A percentile compares a stretch with the other conserved stretches of the same genome.
Conservation (phyloP, 176 grass and related monocot species). For the Aechmea fasciata region DNA sequence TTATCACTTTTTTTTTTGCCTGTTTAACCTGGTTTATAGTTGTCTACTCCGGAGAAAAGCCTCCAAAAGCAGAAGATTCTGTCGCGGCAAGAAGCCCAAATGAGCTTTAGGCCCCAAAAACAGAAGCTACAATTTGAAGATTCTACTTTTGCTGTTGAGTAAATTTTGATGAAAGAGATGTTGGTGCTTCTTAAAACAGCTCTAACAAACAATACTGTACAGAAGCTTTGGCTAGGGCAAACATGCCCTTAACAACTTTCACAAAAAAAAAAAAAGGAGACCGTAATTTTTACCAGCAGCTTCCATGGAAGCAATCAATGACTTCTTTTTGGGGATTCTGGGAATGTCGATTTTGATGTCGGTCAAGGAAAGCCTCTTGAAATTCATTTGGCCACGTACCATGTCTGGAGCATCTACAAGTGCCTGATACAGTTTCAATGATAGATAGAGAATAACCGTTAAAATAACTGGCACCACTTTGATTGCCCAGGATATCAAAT, state of each 20-base stretch:
- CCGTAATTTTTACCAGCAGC: slow-evolving; percentile 17
- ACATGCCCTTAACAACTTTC: no score
- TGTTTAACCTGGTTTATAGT: no score
- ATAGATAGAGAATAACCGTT: not conserved
- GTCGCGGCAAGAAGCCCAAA: no score
- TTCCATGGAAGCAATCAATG: slow-evolving; percentile 34
- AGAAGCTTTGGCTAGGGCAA: no score
- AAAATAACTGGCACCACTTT: not conserved
- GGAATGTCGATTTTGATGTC: slow-evolving; percentile 44
- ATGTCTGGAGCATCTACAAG: slow-evolving; percentile 36
- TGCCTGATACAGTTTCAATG: slow-evolving; percentile 12
- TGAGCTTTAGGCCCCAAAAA: no score
- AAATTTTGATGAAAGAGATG: no score
- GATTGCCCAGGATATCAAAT: not conserved
- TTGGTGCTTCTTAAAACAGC: no score
- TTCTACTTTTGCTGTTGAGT: no score
- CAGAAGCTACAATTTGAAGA: no score
- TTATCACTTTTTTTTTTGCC: not conserved
- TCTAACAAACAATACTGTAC: no score
- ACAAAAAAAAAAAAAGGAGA: not conserved
- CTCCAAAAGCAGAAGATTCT: no score
- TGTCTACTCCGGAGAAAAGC: no score
- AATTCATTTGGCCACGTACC: slow-evolving; percentile 37
- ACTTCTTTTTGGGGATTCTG: slow-evolving; percentile 29
- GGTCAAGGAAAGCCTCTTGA: slow-evolving; percentile 39